Evolutionary conservation across 1,139 yeast genomes (phyloP), one percentile per base, ranked within the genome.

Genomic region (Geotrichum klebahnii): DNA sequence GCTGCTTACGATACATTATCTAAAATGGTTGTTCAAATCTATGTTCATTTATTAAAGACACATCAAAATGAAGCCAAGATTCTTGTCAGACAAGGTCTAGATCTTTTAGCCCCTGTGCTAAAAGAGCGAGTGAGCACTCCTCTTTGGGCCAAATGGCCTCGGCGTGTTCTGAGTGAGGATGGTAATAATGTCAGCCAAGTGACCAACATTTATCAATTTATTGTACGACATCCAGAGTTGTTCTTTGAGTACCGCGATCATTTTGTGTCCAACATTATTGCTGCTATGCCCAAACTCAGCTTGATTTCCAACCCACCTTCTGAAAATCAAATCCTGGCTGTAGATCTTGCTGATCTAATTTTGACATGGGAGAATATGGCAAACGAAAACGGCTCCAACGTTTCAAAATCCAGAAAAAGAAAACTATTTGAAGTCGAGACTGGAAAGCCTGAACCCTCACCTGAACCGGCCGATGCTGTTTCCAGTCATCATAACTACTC

Each of bases 91-190:
- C 95, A 88, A 62, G 95, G 97, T 0, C 73, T 94, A 50, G 97
- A 90, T 60, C 73, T 86, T 5, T 71, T 94, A 40, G 97, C 97
- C 0, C 96, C 97, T 0, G 95, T 85, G 0, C 77, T 94, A 74
- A 82, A 88, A 1, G 78, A 77, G 54, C 75, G 96, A 50, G 78
- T 86, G 67, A 73, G 73, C 1, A 72, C 81, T 0, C 80, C 85
- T 12, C 78, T 83, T 46, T 94, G 98, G 98, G 79, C 94, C 52
- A 90, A 87, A 60, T 89, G 96, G 94, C 96, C 97, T 0, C 81
- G 97, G 57, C 76, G 97, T 51, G 95, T 90, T 1, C 74, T 94
- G 24, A 82, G 94, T 1, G 98, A 94, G 62, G 96, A 90, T 63
- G 92, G 94, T 0, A 84, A 82, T 62, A 82, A 81, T 61, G 84